These are phyloP conservation scores for Xylaria venustula DNA, from an alignment of 495 filamentous ascomycete species.

Conservation along the genomic window DNA sequence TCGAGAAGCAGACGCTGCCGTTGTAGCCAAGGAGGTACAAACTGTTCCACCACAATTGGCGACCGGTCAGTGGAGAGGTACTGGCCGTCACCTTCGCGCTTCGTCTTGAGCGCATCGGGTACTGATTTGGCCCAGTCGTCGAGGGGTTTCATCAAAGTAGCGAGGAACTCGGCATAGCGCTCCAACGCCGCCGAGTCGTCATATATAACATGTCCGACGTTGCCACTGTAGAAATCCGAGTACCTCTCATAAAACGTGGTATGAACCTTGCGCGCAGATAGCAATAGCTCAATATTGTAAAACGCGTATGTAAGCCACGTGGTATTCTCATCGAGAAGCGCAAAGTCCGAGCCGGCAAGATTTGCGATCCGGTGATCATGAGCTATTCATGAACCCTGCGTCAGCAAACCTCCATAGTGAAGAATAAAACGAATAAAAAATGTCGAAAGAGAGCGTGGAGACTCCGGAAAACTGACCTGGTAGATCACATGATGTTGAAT, in stretches of 20 bases:
- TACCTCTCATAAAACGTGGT: slow-evolving; percentile 35
- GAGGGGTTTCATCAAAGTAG: slow-evolving; percentile 19
- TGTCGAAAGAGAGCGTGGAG: no score
- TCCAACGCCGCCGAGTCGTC: slow-evolving; percentile 19
- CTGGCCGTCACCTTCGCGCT: slow-evolving; percentile 29
- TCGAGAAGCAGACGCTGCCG: slow-evolving; percentile 48
- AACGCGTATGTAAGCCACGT: slow-evolving; percentile 44
- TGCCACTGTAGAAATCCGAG: slow-evolving; percentile 22
- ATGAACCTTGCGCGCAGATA: slow-evolving; percentile 38
- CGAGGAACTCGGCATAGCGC: slow-evolving; percentile 29
- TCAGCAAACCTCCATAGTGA: no score
- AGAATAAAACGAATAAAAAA: no score
- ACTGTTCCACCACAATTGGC: slow-evolving; percentile 34
- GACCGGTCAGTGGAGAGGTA: slow-evolving; percentile 37
- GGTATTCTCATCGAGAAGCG: slow-evolving; percentile 33
- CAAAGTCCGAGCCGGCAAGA: slow-evolving; percentile 39
- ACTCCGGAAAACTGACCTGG: no score
- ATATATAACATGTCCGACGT: slow-evolving; percentile 17
- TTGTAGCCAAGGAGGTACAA: slow-evolving; percentile 39
- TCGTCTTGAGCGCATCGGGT: slow-evolving; percentile 35
- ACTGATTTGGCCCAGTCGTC: slow-evolving; percentile 36
- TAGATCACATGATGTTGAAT: slow-evolving; percentile 35
- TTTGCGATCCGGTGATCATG: slow-evolving; percentile 32
- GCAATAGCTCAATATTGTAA: slow-evolving; percentile 38
- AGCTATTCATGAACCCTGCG: no score